Base-by-base conservation (phyloP, 1,139 yeast genomes). In the Geotrichum bryndzae region DNA sequence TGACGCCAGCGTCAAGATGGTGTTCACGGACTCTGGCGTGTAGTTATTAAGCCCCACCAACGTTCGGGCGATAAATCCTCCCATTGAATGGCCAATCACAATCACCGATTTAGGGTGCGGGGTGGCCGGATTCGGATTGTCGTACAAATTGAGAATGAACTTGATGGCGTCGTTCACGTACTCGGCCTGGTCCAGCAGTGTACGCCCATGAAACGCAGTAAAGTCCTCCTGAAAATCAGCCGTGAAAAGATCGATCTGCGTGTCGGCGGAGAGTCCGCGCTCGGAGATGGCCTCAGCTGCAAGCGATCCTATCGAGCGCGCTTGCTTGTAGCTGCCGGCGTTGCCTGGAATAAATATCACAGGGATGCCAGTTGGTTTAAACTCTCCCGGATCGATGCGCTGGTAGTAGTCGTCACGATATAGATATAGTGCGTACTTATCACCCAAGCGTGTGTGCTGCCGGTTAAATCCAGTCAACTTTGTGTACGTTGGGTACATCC, bases 141-240 rank as follows among this genome's bases (percentile, higher is more conserved):
- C 56, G 70, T 94, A 94, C 11, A 94, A 76, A 6, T 84, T 82
- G 27, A 94, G 76, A 29, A 94, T 91, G 71, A 86, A 91, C 53
- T 77, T 75, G 10, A 94, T 80, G 0, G 97, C 98, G 67, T 92
- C 97, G 70, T 95, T 94, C 63, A 90, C 75, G 73, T 88, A 94
- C 72, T 90, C 97, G 0, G 98, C 96, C 75, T 94, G 99, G 71
- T 94, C 98, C 54, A 91, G 76, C 80, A 94, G 80, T 0, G 98
- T 91, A 66, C 94, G 80, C 0, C 99, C 99, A 73, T 92, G 97
- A 74, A 94, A 90, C 0, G 99, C 99, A 0, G 98, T 91, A 68
- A 91, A 87, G 72, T 94, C 99, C 74, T 94, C 99, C 70, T 91
- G 90, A 76, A 94, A 94, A 72, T 94, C 97, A 0, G 96, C 96